These are phyloP conservation scores for Penicillium psychrosexuale DNA, from an alignment of 2,329 filamentous ascomycete genomes.

Conservation along the genomic window DNA sequence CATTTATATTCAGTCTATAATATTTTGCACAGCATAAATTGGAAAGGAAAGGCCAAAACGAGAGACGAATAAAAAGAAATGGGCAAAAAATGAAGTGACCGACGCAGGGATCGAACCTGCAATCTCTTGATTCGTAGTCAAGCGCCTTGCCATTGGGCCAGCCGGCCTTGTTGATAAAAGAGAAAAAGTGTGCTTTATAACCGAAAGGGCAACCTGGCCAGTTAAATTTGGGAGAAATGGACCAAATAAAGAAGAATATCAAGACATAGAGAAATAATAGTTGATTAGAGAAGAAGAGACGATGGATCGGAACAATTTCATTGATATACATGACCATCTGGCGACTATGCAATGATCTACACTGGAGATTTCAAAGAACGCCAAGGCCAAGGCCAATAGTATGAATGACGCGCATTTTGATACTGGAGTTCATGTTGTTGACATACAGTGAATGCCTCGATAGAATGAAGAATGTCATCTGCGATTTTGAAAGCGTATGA, in stretches of 20 bases:
- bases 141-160: constrained; percentile 52
- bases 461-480: too few relatives aligned
- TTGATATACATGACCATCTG: not conserved
- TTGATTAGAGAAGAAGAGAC: too few relatives aligned
- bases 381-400: too few relatives aligned
- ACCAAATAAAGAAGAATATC: not conserved
- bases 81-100: constrained; percentile 29
- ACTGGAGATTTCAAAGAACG: not conserved
- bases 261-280: not conserved
- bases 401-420: too few relatives aligned
- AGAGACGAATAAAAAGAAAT: not conserved
- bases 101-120: constrained; percentile 47
- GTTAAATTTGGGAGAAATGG: not conserved
- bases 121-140: constrained; percentile 55
- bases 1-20: too few relatives aligned
- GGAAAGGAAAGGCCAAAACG: not conserved
- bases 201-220: too few relatives aligned
- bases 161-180: constrained; percentile 19
- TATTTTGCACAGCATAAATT: not conserved
- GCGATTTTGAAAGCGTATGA: too few relatives aligned
- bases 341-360: not conserved
- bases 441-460: too few relatives aligned
- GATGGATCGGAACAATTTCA: too few relatives aligned
- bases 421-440: too few relatives aligned
- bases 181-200: not conserved